These are phyloP conservation scores for Trichoderma sp. DNA, from an alignment of 2,329 filamentous ascomycete species.

Conservation along the genomic window DNA sequence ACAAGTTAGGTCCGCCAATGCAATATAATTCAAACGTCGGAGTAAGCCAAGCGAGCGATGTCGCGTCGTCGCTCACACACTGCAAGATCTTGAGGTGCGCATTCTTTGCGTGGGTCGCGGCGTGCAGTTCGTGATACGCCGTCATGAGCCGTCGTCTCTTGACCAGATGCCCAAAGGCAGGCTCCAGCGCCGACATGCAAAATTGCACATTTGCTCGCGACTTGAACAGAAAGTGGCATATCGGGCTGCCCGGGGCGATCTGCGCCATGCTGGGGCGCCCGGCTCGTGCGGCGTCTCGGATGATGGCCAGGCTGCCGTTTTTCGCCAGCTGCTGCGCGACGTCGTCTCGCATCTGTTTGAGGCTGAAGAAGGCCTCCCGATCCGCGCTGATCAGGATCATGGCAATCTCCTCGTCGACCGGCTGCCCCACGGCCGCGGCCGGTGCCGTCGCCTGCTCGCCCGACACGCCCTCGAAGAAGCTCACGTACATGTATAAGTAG, in stretches of 20 bases:
- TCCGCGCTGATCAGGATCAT: conserved; percentile 90
- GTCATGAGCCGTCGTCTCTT: conserved; percentile 74
- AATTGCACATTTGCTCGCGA: conserved; percentile 94
- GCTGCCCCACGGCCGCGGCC: conserved; percentile 64
- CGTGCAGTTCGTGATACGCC: conserved; percentile 82
- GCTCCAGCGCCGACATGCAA: conserved; percentile 79
- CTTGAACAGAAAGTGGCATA: conserved; percentile 96
- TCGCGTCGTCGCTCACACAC: conserved; percentile 71
- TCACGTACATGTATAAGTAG: conserved; percentile 99
- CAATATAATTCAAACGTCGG: conserved; percentile 93
- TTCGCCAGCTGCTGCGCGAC: conserved; percentile 70
- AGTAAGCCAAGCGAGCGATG: conserved; percentile 87
- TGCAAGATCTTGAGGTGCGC: conserved; percentile 86
- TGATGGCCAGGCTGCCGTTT: conserved; percentile 73
- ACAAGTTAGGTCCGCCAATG: conserved; percentile 76
- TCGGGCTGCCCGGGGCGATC: conserved; percentile 75
- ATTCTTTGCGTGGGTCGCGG: conserved; percentile 80
- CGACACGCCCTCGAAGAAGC: conserved; percentile 72
- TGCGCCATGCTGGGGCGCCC: conserved; percentile 74
- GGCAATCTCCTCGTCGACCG: conserved; percentile 78
- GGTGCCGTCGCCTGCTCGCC: conserved; percentile 45
- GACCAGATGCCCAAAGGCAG: conserved; percentile 62
- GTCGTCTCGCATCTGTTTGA: conserved; percentile 72
- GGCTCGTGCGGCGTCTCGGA: conserved; percentile 68
- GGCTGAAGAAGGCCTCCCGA: conserved; percentile 89